These are phyloP conservation scores for Flaveria linearis DNA, from an alignment of 129 eudicot species.

Conservation along the genomic window DNA sequence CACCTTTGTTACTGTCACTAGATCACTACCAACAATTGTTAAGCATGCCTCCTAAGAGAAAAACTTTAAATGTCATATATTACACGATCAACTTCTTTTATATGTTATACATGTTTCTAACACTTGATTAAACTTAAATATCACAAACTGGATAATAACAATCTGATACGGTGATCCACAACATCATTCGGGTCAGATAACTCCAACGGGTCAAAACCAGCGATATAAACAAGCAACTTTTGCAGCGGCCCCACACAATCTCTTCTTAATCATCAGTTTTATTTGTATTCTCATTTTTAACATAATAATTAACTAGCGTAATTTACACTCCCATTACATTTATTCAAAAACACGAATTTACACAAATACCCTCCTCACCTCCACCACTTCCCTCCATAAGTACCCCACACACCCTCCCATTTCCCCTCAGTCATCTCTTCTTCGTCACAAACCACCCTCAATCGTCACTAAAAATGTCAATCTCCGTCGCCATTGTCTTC, in stretches of 20 bases:
- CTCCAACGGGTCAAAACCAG: constrained; percentile 36
- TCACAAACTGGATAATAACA: neutral
- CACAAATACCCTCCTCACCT: constrained; percentile 27
- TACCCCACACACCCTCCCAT: constrained; percentile 22
- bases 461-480: neutral
- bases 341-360: constrained; percentile 15
- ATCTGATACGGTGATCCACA: constrained; percentile 7
- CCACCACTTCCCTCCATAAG: constrained; percentile 32
- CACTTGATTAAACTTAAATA: too few relatives aligned
- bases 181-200: neutral
- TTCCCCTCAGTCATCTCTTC: constrained; percentile 12
- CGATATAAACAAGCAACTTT: constrained; percentile 33
- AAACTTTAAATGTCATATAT: too few relatives aligned
- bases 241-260: constrained; percentile 40
- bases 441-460: too few relatives aligned
- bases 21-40: too few relatives aligned
- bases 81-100: too few relatives aligned
- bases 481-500: constrained; percentile 18
- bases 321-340: constrained; percentile 16
- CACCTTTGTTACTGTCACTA: too few relatives aligned
- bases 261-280: neutral
- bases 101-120: too few relatives aligned
- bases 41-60: too few relatives aligned
- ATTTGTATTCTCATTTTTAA: neutral
- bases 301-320: neutral